Evolutionary conservation across 768 basidiomycete species (phyloP), one percentile per base, ranked within the genome.

Genomic region (Leucogyrophana mollusca): DNA sequence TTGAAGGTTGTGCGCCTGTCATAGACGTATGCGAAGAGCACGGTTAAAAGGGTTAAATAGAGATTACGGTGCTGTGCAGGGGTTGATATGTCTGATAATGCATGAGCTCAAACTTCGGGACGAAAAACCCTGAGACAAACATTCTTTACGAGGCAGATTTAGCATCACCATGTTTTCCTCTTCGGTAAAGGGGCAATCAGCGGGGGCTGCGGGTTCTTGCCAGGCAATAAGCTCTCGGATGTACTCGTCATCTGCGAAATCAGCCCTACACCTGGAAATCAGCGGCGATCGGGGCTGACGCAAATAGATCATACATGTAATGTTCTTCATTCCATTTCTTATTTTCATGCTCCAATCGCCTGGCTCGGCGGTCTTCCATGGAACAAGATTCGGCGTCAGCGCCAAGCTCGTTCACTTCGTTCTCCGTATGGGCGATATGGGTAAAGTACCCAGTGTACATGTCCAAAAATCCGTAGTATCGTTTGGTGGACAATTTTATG

Each of bases 371-470:
- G 51, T 85, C 81, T 3, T 64, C 59, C 10, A 56, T 63, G 10
- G 70, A 60, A 43, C 77, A 77, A 1, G 59, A 72, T 66, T 94
- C 90, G 11, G 76, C 83, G 50, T 83, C 76, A 14, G 69, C 41
- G 4, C 88, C 89, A 11, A 92, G 73, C 57, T 90, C 89, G 57
- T 91, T 88, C 9, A 90, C 72, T 57, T 92, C 90, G 57, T 92
- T 91, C 58, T 86, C 87, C 3, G 78, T 78, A 54, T 89, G 78
- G n/a, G 69, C 66, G 8, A 83, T 82, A 62, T 90, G 83, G 46
- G 65, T 71, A 58, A 93, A 87, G 59, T 88, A 90, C 7, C 87
- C 87, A 2, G 78, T 78, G 60, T 92, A 76, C 60, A 79, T 71
- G 63, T 87, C 73, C 52, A 92, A 64, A 64, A 94, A 92, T 4